Evolutionary conservation across 495 filamentous ascomycete species (phyloP), one percentile per base, ranked within the genome.

Genomic region (Aspergillus asperescens): DNA sequence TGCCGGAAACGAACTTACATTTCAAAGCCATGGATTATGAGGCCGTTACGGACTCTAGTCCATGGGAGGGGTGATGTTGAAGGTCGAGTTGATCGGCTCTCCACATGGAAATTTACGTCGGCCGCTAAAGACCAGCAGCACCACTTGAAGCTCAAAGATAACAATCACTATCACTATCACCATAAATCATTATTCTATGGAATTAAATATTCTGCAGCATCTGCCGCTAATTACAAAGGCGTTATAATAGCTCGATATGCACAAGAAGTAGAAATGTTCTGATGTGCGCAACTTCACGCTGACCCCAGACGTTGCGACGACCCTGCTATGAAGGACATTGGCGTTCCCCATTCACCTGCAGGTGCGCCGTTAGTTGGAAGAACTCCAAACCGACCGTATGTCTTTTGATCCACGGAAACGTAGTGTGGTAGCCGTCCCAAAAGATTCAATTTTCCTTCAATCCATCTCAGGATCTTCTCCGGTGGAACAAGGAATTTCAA

Each of bases 321-420:
- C 19, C 27, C 43, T 8, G 80, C 84, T 37, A 82, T 63, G 55
- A 81, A 79, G 41, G 73, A 78, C 70, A 86, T 68, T 0, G 81
- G 74, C n/a, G 78, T 72, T 43, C 67, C 65, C 35, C 65, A 62
- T 41, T 77, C 77, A n/a, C 57, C 63, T 20, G 52, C 56, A 4
- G 51, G 22, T 1, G 63, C 37, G 18, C 63, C 74, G 24, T 72
- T 75, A 0, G 81, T 81, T 1, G 90, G 90, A 18, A 96, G 71
- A 15, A 96, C 88, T 0, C 90, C 90, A 62, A 92, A 95, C 41
- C 90, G 79, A n/a, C 90, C 90, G 62, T 89, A 94, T n/a, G 87
- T 94, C 79, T 94, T 95, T 64, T 95, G 90, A 62, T 96, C 90
- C 10, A 96, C 81, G 16, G 86, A 90, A 13, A 96, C 84, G 61